Conservation (phyloP, 2,329 filamentous ascomycete species). For the Phaeosphaeria sp. region DNA sequence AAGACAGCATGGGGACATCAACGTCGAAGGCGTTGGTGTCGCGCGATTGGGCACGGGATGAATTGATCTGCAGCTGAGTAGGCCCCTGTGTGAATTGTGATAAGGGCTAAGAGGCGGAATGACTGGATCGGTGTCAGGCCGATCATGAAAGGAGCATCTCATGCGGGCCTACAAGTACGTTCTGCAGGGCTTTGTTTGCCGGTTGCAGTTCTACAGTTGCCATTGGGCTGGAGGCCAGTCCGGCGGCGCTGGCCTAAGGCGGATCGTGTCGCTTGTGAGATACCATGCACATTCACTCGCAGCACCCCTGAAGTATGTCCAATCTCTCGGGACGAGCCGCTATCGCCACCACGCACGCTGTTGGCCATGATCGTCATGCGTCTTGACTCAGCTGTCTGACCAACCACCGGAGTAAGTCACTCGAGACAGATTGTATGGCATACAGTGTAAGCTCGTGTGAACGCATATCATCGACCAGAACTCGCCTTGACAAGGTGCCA, state of each 20-base stretch:
- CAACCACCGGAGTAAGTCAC: background rate
- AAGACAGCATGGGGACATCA: constrained; percentile 19
- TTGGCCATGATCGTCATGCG: background rate
- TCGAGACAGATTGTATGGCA: background rate
- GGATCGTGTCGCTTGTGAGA: constrained; percentile 19
- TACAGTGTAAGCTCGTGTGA: no score
- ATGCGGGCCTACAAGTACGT: constrained; percentile 10
- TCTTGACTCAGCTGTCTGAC: constrained; percentile 3
- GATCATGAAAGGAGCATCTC: constrained; percentile 19
- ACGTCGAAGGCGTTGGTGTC: constrained; percentile 17
- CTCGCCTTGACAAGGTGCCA: background rate
- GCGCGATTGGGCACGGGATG: constrained; percentile 22
- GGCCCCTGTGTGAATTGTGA: constrained; percentile 25
- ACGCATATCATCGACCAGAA: background rate
- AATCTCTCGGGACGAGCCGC: constrained; percentile 33
- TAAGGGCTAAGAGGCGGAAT: constrained; percentile 19
- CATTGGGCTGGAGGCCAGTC: constrained; percentile 20
- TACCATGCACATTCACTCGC: constrained; percentile 13
- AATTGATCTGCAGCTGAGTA: constrained; percentile 24
- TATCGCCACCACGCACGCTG: constrained; percentile 8
- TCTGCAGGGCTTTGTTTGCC: constrained; percentile 11
- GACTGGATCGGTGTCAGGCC: constrained; percentile 17
- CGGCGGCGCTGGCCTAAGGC: constrained; percentile 18
- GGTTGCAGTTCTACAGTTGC: constrained; percentile 11
- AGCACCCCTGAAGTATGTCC: constrained; percentile 14